phyloP scores from a whole-genome alignment of 805 yeast genomes.

The Saturnispora hagleri region DNA sequence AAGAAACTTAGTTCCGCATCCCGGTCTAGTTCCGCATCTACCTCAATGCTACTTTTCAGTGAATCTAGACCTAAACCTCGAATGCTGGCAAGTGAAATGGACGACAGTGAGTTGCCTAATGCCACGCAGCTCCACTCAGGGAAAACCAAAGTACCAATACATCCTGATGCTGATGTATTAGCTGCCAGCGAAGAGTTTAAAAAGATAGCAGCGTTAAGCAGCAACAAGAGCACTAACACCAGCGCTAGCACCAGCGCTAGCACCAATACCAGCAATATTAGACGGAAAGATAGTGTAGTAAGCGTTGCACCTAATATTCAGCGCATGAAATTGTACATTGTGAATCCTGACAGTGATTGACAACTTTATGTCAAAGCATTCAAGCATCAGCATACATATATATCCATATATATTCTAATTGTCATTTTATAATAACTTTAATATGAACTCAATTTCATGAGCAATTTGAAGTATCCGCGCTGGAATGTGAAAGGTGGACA shows the following conservation, averaged over 20 bases:
- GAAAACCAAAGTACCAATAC: conserved; percentile 23
- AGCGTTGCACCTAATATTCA: conserved; percentile 12
- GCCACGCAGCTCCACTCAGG: conserved; percentile 24
- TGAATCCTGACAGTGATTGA: conserved; percentile 48
- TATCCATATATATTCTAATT: background rate
- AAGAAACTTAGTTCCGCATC: background rate
- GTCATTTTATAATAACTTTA: background rate
- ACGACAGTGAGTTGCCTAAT: conserved; percentile 44
- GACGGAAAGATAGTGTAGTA: conserved; percentile 20
- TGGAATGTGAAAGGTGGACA: background rate
- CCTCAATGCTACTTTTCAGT: background rate
- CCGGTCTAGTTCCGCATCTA: background rate
- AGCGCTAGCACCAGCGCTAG: conserved; percentile 3
- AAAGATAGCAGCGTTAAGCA: conserved; percentile 8
- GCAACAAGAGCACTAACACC: conserved; percentile 6
- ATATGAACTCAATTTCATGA: background rate
- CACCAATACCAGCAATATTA: conserved; percentile 1
- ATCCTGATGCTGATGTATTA: conserved; percentile 27
- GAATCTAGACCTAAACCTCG: conserved; percentile 50
- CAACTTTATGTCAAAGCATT: background rate
- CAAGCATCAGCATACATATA: conserved; percentile 17
- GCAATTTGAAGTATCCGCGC: background rate
- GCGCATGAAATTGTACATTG: conserved; percentile 33
- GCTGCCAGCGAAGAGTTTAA: conserved; percentile 26
- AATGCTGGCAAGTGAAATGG: conserved; percentile 67